Evolutionary conservation across 139 green algal species (phyloP), one percentile per base, ranked within the genome.

Genomic region (Tetraselmis chui): DNA sequence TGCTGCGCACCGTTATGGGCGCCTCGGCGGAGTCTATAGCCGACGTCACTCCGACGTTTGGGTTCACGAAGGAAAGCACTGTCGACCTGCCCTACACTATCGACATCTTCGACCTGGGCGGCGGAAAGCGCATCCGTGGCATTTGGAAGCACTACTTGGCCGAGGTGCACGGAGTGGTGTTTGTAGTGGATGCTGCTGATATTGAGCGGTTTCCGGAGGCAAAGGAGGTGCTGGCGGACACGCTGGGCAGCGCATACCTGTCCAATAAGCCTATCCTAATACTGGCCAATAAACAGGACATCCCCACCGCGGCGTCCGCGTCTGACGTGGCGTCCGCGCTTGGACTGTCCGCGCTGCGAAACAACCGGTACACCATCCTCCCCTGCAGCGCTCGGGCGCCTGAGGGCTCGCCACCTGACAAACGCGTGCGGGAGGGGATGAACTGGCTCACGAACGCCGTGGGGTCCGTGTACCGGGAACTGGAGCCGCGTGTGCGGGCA

Each of bases 211-310:
- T 91, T 75, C 85, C 82, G 1, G 89, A 93, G 86, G 84, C 84
- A 31, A 80, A 79, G 30, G 58, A 84, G 2, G 84, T 86, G 31
- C 81, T 90, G 2, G 30, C 75, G 24, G 59, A 85, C 18, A 83
- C 84, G 25, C 76, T 89, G 26, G 58, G 77, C 0, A 76, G 85
- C 67, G 30, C 82, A 28, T 81, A 85, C 77, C 82, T 89, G 32
- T 67, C 26, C 24, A 82, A 81, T 59, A 92, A 92, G 80, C 86
- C 88, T 23, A 81, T 92, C 28, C 77, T 89, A 2, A 75, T 92
- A 31, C 78, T 89, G 74, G 87, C 89, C 27, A 93, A 93, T 84
- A 93, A 93, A 84, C 88, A 92, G 83, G 88, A 91, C 87, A 77
- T 90, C 0, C 76, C 83, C 1, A 75, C 27, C 1, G 79, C 83